Evolutionary conservation across 1,284 basidiomycete species (phyloP).

Genomic region (Earliella scabrosa): DNA sequence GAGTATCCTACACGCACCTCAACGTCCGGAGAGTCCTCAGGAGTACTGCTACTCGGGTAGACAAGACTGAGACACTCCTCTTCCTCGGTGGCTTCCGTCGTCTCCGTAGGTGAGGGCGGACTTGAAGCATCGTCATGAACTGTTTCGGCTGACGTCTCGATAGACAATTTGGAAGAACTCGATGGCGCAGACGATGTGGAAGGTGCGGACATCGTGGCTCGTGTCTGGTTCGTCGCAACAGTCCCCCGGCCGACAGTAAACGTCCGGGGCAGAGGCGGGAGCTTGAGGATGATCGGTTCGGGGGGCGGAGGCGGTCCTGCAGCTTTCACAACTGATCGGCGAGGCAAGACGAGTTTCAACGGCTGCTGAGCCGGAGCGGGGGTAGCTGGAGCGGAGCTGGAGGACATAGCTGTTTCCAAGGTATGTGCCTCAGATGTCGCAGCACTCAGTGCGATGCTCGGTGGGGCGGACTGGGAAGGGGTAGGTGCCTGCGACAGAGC

Average conservation of each 20-base stretch:
- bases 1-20: conserved; percentile 15
- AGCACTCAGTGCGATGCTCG: not conserved
- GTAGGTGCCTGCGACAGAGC: too few species aligned
- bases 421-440: not conserved
- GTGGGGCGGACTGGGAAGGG: not conserved
- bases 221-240: too few species aligned
- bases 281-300: not conserved
- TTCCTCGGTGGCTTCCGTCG: conserved; percentile 6
- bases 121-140: too few species aligned
- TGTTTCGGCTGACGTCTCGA: too few species aligned
- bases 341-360: not conserved
- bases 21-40: conserved; percentile 11
- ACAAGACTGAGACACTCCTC: conserved; percentile 14
- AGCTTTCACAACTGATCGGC: not conserved
- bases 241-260: too few species aligned
- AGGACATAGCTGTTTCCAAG: not conserved
- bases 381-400: not conserved
- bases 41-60: conserved; percentile 12
- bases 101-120: conserved; percentile 14
- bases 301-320: not conserved
- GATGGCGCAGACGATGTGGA: too few species aligned
- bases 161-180: too few species aligned
- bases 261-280: not conserved
- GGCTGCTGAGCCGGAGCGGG: not conserved
- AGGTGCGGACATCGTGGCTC: not conserved